These are phyloP conservation scores for Salix udensis DNA, from an alignment of 345 rosid species.

Conservation along the genomic window DNA sequence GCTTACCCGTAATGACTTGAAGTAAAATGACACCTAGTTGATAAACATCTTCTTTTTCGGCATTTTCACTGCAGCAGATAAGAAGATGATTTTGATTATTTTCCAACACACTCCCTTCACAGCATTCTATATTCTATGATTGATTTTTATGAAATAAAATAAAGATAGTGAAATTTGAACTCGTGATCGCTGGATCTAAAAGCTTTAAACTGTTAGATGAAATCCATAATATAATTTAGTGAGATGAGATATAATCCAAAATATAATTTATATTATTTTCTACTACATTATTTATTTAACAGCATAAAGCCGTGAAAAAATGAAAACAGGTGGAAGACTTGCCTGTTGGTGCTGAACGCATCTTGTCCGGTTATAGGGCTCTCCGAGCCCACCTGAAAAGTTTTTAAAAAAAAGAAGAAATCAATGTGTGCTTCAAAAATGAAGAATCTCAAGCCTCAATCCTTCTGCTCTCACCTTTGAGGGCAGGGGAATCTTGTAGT, in stretches of 20 bases:
- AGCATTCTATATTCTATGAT: no score
- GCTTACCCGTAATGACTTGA: slow-evolving; percentile 63
- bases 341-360: slow-evolving; percentile 2
- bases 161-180: rapidly evolving
- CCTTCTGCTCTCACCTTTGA: slow-evolving; percentile 42
- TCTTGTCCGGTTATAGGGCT: slow-evolving; percentile 31
- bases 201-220: no score
- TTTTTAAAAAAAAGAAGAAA: not conserved
- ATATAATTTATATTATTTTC: no score
- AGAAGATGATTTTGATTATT: not conserved
- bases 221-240: no score
- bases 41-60: slow-evolving; percentile 82
- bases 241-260: no score
- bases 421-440: not conserved
- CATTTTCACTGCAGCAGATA: slow-evolving; percentile 37
- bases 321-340: not conserved
- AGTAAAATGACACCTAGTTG: slow-evolving; percentile 72
- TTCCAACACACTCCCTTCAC: no score
- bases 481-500: slow-evolving; percentile 67
- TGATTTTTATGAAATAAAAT: no score
- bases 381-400: slow-evolving; percentile 52
- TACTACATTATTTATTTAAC: not conserved
- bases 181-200: no score
- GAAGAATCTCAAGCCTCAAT: not conserved
- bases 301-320: not conserved